Base-by-base conservation (phyloP, 73 alveolate species). In the Blepharisma japonicum region DNA sequence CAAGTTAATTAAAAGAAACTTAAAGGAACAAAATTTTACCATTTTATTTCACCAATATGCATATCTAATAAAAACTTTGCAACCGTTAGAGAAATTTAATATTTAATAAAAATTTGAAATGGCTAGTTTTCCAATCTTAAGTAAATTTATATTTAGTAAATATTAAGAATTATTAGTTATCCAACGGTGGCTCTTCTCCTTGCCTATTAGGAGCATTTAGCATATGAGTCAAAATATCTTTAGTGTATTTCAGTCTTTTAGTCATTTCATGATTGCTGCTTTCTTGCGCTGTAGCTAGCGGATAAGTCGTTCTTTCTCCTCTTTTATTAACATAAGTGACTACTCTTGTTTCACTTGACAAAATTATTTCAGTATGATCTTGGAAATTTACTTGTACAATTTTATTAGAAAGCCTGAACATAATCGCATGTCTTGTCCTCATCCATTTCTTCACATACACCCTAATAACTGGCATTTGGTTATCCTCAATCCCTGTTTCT, bases 341-440 rank as follows among this genome's bases (percentile, higher is more conserved):
- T 21, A 91, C 95, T 77, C 94, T 92, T 8, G 97, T 89, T 84
- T 94, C 98, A 55, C 93, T 70, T 77, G 93, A 72, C 45, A 96
- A 83, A 55, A 96, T 91, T 55, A 96, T 90, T 74, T 94, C 98
- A 50, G 99, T 91, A 84, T 95, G 96, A 77, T 94, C 99, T 56
- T 93, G 87, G 94, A 97, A 97, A 88, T 94, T 92, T 32, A 97
- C 98, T 88, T 97, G 96, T 74, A 97, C 98, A 55, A 94, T 88
- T 80, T 94, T 96, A 82, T 94, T 95, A 5, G 98, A 94, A 46
- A 96, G 89, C 83, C 99, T 89, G 87, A 96, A 96, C 92, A 96
- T 86, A 55, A 95, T 87, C 50, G 99, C 98, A 85, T 96, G 98
- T 55, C 94, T 86, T 18, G 99, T 95, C 83, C 93, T 79, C 96